Conservation (phyloP, 345 rosid genomes). For the Turnera subulata region DNA sequence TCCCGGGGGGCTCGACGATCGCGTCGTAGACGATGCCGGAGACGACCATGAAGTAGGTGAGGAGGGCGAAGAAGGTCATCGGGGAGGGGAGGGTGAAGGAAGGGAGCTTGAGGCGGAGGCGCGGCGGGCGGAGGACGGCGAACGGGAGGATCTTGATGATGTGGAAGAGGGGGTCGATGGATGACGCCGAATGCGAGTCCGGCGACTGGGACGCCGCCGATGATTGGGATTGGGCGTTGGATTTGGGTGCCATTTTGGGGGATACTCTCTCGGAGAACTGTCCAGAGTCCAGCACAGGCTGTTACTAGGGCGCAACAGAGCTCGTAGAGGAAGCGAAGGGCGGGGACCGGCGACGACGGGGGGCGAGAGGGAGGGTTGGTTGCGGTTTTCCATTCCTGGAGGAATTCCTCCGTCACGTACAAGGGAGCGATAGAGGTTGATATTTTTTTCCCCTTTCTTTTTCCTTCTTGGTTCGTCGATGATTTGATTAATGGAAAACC, state of each 20-base stretch:
- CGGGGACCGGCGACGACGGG: constrained; percentile 56
- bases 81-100: constrained; percentile 78
- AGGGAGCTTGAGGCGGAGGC: constrained; percentile 90
- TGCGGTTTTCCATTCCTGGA: constrained; percentile 67
- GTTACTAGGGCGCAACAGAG: constrained; percentile 49
- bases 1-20: constrained; percentile 94
- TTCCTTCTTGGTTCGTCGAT: too few relatives aligned
- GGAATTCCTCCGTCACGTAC: constrained; percentile 62
- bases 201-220: not conserved
- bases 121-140: constrained; percentile 73
- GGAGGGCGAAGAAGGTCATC: constrained; percentile 82
- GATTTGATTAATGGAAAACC: too few relatives aligned
- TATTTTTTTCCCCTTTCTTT: not conserved
- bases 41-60: constrained; percentile 86
- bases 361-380: constrained; percentile 55
- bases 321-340: constrained; percentile 92
- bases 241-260: constrained; percentile 8
- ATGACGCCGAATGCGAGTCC: too few relatives aligned
- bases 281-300: constrained; percentile 59
- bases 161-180: constrained; percentile 74
- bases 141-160: constrained; percentile 52
- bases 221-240: not conserved
- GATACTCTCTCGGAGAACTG: constrained; percentile 52
- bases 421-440: constrained; percentile 51
- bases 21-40: constrained; percentile 93